Evolutionary conservation across 1,284 basidiomycete species (phyloP).

Genomic region (Vanrija pseudolonga): DNA sequence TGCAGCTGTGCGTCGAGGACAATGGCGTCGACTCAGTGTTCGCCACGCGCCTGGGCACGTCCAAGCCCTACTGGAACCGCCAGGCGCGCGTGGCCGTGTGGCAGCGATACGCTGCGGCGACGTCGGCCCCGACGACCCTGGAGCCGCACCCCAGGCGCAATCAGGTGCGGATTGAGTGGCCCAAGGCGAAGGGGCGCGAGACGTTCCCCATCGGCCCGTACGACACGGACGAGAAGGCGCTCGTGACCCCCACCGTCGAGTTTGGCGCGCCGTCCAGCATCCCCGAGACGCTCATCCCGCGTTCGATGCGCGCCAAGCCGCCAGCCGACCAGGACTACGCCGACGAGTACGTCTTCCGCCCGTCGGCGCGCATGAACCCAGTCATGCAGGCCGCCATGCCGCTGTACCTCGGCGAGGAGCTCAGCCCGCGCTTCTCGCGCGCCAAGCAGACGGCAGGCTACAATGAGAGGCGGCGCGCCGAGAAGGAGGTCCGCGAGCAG

Average conservation of each 20-base stretch:
- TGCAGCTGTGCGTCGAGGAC: constrained; percentile 44
- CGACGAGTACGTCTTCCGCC: constrained; percentile 25
- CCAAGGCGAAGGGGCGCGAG: constrained; percentile 2
- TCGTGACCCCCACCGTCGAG: constrained; percentile 9
- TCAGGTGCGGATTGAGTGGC: constrained; percentile 35
- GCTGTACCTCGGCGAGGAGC: constrained; percentile 45
- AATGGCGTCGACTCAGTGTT: constrained; percentile 23
- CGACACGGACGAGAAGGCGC: constrained; percentile 20
- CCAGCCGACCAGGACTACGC: constrained; percentile 21
- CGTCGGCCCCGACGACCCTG: constrained; percentile 7
- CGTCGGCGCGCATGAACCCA: constrained; percentile 3
- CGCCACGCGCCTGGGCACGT: constrained; percentile 37
- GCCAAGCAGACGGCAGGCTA: constrained; percentile 36
- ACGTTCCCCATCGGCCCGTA: constrained; percentile 5
- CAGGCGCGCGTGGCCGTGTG: constrained; percentile 23
- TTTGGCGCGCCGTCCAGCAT: constrained; percentile 8
- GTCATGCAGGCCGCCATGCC: constrained; percentile 44
- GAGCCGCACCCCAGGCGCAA: constrained; percentile 15
- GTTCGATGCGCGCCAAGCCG: constrained; percentile 24
- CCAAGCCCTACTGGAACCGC: constrained; percentile 28
- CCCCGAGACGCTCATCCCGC: constrained; percentile 12
- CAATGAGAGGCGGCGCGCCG: constrained; percentile 28
- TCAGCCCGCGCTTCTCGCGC: constrained; percentile 44
- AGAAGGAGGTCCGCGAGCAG: constrained; percentile 20
- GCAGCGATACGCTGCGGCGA: constrained; percentile 34